Conservation (phyloP, 2,329 filamentous ascomycete species). For the Microdochium paspali region DNA sequence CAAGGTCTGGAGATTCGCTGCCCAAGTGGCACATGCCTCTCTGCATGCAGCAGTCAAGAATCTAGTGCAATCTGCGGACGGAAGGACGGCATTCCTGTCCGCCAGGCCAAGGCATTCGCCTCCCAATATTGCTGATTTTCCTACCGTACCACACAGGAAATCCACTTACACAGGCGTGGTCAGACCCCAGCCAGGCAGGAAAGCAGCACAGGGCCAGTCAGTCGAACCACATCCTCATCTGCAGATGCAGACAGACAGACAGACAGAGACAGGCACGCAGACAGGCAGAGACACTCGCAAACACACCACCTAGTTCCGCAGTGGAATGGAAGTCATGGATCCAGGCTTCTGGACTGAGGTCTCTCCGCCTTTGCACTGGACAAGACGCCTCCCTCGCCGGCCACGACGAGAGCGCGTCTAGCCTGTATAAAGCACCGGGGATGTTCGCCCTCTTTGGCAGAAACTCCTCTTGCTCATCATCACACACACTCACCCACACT, state of each 20-base stretch:
- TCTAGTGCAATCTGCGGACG: not conserved
- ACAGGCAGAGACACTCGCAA: no score
- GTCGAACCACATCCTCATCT: no score
- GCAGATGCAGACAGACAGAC: no score
- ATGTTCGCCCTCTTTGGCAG: not conserved
- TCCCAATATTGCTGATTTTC: not conserved
- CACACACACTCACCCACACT: not conserved
- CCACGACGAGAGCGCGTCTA: not conserved
- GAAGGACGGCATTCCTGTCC: not conserved
- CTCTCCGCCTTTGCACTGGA: no score
- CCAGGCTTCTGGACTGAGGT: no score
- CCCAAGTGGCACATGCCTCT: not conserved
- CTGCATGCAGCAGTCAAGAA: not conserved
- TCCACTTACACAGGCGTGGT: no score
- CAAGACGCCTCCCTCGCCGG: not conserved
- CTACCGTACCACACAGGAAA: no score
- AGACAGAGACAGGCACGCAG: no score
- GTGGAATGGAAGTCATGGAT: no score
- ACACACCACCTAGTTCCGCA: no score
- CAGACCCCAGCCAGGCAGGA: no score
- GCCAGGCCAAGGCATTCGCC: not conserved
- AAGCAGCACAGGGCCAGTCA: no score
- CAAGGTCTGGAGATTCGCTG: not conserved
- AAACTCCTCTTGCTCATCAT: not conserved
- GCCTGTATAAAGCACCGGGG: not conserved